phyloP scores from a whole-genome alignment of 169 alveolate species.

The Prorocentrum cordatum region DNA sequence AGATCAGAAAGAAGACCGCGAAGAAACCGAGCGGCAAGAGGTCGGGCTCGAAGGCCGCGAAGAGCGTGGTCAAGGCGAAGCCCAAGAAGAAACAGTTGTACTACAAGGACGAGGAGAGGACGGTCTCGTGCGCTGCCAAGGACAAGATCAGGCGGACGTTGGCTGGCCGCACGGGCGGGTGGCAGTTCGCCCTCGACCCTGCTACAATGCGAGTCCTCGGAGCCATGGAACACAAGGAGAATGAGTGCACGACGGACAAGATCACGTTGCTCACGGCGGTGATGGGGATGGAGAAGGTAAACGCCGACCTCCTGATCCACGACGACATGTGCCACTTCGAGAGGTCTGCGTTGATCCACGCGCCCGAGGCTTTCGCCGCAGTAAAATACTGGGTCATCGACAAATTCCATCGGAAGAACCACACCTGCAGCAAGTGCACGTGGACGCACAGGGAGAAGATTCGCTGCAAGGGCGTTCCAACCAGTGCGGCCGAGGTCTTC shows the following conservation, averaged over 20 bases:
- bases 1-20: background rate
- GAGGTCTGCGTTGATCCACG: no score
- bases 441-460: background rate
- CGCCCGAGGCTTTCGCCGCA: background rate
- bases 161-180: slow-evolving; percentile 14
- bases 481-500: background rate
- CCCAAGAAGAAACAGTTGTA: no score
- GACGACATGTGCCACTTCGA: slow-evolving; percentile 19
- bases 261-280: background rate
- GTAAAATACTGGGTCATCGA: background rate
- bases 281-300: background rate
- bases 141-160: background rate
- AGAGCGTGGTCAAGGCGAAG: no score
- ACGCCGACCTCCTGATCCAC: background rate
- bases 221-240: background rate
- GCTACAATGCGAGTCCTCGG: background rate
- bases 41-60: no score
- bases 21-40: no score
- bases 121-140: background rate
- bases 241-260: slow-evolving; percentile 3
- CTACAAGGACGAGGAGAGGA: background rate
- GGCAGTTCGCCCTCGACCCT: slow-evolving; percentile 6
- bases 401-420: background rate
- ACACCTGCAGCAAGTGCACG: background rate
- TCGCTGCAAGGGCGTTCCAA: background rate